A percentile compares a stretch with the other conserved stretches of the same genome.
These are phyloP conservation scores for Capillidium rhysosporum DNA, from an alignment of 371 early-diverging fungal genomes.

Conservation along the genomic window DNA sequence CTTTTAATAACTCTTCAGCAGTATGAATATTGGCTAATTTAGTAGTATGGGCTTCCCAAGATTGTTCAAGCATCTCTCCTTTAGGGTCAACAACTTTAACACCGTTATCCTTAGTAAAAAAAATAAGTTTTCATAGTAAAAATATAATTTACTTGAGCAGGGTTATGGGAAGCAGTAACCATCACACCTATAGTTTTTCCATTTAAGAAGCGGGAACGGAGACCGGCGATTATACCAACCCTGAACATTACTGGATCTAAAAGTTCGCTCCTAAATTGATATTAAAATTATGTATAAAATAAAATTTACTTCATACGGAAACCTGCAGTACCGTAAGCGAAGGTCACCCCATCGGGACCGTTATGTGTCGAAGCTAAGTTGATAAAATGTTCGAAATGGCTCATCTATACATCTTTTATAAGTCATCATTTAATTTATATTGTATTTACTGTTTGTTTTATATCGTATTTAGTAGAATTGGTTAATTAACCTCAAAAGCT, in stretches of 20 bases:
- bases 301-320: constrained; percentile 66
- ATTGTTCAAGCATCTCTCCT: constrained; percentile 95
- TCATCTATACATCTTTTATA: too few relatives aligned
- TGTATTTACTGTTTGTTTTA: too few relatives aligned
- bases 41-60: constrained; percentile 92
- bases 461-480: too few relatives aligned
- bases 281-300: constrained; percentile 5
- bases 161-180: constrained; percentile 99
- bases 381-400: too few relatives aligned
- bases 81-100: constrained; percentile 97
- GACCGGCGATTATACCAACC: constrained; percentile 77
- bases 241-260: constrained; percentile 87
- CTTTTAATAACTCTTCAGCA: constrained; percentile 37
- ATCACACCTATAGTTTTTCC: constrained; percentile 92
- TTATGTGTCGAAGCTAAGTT: too few relatives aligned
- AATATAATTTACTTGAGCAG: constrained; percentile 40
- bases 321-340: constrained; percentile 90
- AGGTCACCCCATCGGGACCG: too few relatives aligned
- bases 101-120: constrained; percentile 87
- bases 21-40: constrained; percentile 74
- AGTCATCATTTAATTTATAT: too few relatives aligned
- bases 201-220: constrained; percentile 71
- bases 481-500: too few relatives aligned
- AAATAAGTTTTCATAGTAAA: background rate
- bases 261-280: constrained; percentile 35